Base-by-base conservation (phyloP, 257 asterid species). In the Rhazya stricta region DNA sequence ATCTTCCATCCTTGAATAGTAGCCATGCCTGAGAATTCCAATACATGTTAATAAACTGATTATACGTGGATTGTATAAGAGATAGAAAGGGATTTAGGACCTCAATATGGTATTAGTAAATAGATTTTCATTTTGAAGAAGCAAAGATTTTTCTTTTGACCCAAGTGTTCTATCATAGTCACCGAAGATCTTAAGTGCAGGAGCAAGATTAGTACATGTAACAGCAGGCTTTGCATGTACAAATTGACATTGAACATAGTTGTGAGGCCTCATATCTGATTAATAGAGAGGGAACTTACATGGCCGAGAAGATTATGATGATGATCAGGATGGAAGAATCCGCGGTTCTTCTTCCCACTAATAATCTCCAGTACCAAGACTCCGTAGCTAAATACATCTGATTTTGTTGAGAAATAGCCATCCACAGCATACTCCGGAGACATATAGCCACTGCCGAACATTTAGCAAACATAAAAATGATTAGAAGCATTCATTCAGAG, bases 291-390 rank as follows among this genome's bases (percentile, higher is more conserved):
- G 48, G 66, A 13, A 51, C 39, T 21, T 77, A 79, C 74, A 70
- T 79, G 85, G 51, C 88, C 88, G 8, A 81, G 83, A 79, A 81
- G 85, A 76, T 79, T 81, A 78, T 76, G 83, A 60, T 71, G 78
- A 78, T 81, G 80, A 76, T 76, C 79, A 0, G 37, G 65, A 45
- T 75, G 74, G 9, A 39, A 69, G 62, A 81, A 84, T 68, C 80
- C 80, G 27, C 85, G 70, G 71, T 84, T 84, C 51, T 76, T 84
- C 74, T 21, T 79, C n/a, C 87, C 82, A 51, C 83, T 84, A 48
- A 84, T 62, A 25, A 84, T 76, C 75, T 84, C 85, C 15, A 84
- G 71, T 42, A 81, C 77, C 41, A 84, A 76, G 34, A 81, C 83
- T 3, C 85, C 85, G n/a, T 76, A 76, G 73, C 87, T 81, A 57